Evolutionary conservation across 495 filamentous ascomycete genomes (phyloP).

Genomic region (Tuber brumale): DNA sequence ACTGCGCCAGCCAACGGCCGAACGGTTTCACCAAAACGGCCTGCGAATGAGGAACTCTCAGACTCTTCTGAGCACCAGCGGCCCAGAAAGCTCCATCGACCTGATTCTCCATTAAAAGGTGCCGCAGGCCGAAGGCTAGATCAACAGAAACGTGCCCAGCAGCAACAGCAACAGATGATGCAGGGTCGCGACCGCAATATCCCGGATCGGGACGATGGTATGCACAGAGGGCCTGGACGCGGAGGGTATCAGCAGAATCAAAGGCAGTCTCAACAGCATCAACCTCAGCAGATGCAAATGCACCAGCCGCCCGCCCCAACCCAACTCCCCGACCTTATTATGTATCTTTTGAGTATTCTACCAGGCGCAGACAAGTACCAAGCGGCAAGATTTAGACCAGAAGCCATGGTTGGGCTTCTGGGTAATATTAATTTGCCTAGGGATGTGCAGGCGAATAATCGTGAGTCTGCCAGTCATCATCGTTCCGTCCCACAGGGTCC

Average conservation of each 20-base stretch:
- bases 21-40: conserved; percentile 34
- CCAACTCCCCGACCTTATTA: conserved; percentile 69
- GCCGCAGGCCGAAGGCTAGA: conserved; percentile 74
- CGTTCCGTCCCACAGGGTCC: background rate
- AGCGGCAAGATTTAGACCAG: conserved; percentile 58
- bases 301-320: conserved; percentile 45
- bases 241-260: conserved; percentile 25
- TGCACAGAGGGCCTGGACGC: conserved; percentile 10
- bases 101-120: conserved; percentile 80
- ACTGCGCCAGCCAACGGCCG: conserved; percentile 24
- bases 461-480: conserved; percentile 18
- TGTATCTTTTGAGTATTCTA: conserved; percentile 73
- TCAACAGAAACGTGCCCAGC: conserved; percentile 61
- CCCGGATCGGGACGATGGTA: conserved; percentile 20
- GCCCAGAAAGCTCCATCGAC: conserved; percentile 74
- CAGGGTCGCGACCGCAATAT: conserved; percentile 44
- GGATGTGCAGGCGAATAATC: conserved; percentile 40
- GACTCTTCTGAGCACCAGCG: conserved; percentile 46
- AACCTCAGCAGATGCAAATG: conserved; percentile 13
- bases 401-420: conserved; percentile 66
- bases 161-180: conserved; percentile 17
- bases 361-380: conserved; percentile 69
- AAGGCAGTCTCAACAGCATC: conserved; percentile 22
- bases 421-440: conserved; percentile 58
- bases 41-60: conserved; percentile 32